Conservation (phyloP, 441 rosid genomes). For the Adansonia grandidieri region DNA sequence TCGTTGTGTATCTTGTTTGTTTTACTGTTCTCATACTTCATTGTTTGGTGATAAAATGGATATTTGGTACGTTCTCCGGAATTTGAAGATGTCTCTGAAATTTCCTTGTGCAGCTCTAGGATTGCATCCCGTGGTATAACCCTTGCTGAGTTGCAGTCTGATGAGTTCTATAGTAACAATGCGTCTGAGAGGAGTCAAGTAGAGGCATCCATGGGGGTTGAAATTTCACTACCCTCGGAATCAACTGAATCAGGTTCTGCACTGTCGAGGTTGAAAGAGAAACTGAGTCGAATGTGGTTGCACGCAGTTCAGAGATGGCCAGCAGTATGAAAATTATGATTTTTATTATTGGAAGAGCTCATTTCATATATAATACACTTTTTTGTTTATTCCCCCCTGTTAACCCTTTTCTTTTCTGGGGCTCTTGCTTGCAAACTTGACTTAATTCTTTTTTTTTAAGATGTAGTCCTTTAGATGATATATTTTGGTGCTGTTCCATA, state of each 20-base stretch:
- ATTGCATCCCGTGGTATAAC: slow-evolving; percentile 67
- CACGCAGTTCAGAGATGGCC: slow-evolving; percentile 75
- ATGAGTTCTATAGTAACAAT: slow-evolving; percentile 41
- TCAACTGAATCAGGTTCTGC: slow-evolving; percentile 49
- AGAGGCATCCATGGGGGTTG: slow-evolving; percentile 40
- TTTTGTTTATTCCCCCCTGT: not conserved
- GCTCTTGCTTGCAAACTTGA: not conserved
- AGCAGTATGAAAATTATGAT: slow-evolving; percentile 46
- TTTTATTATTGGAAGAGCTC: not conserved
- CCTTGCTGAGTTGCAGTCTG: slow-evolving; percentile 61
- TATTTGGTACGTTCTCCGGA: not conserved
- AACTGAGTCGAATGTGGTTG: slow-evolving; percentile 53
- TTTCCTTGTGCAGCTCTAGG: slow-evolving; percentile 62
- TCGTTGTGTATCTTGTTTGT: not conserved
- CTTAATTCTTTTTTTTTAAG: not conserved
- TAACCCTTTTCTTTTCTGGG: not conserved
- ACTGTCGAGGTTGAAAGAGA: slow-evolving; percentile 57
- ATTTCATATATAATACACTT: not conserved
- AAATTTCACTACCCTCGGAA: slow-evolving; percentile 48
- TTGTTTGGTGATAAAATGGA: not conserved
- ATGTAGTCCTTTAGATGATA: not conserved
- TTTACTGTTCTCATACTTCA: not conserved
- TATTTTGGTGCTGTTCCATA: slow-evolving; percentile 26
- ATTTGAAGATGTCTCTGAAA: slow-evolving; percentile 12
- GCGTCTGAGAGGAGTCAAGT: slow-evolving; percentile 37